These are phyloP conservation scores for Volvariella volvacea DNA, from an alignment of 1,284 basidiomycete species.

Conservation along the genomic window DNA sequence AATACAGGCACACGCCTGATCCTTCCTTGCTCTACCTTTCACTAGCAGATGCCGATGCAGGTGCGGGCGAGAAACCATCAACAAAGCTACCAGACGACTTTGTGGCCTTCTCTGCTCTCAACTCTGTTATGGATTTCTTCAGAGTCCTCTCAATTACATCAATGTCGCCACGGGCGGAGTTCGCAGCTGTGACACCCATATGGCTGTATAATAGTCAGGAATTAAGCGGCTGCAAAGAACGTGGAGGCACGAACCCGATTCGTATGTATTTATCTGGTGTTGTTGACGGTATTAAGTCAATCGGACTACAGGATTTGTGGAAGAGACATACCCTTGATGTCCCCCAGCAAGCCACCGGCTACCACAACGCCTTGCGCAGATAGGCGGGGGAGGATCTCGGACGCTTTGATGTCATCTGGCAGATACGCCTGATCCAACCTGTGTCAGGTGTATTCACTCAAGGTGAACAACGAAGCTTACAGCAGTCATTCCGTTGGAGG, in stretches of 20 bases:
- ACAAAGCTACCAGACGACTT: not conserved
- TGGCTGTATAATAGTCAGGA: conserved; percentile 12
- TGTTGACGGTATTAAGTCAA: not conserved
- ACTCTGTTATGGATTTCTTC: conserved; percentile 14
- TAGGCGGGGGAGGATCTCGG: conserved; percentile 63
- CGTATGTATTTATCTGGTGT: conserved; percentile 60
- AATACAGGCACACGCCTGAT: not conserved
- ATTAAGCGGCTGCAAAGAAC: not conserved
- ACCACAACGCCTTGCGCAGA: conserved; percentile 66
- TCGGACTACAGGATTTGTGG: conserved; percentile 9
- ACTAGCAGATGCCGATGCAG: not conserved
- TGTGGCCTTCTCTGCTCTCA: conserved; percentile 2
- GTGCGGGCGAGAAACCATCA: not conserved
- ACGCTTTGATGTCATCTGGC: conserved; percentile 61
- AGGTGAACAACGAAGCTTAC: conserved; percentile 24
- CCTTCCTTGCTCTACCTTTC: not conserved
- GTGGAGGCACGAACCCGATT: conserved; percentile 39
- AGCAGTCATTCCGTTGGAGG: conserved; percentile 84
- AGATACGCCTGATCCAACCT: conserved; percentile 45
- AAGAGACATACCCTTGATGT: conserved; percentile 61
- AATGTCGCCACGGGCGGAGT: conserved; percentile 18
- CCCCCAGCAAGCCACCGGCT: conserved; percentile 81
- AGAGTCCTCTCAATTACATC: conserved; percentile 14
- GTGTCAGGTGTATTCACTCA: not conserved
- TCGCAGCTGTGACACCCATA: conserved; percentile 22